Evolutionary conservation across 768 basidiomycete species (phyloP), one percentile per base, ranked within the genome.

Genomic region (Mycena vitilis): DNA sequence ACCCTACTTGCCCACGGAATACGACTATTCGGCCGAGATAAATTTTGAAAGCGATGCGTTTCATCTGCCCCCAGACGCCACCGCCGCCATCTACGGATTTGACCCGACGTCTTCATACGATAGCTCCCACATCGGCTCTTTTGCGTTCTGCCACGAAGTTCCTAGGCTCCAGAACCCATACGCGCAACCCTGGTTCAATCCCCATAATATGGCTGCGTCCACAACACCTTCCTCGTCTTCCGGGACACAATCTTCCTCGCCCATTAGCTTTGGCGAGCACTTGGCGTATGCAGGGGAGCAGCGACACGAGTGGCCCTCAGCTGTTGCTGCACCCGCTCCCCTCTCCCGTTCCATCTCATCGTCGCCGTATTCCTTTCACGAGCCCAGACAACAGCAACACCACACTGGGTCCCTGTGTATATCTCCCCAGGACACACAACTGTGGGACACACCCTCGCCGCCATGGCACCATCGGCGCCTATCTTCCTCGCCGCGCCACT

Each of bases 311-410:
- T 92, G 90, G 9, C 90, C 91, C 1, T 79, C 86, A 38, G 81
- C 86, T 42, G 88, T 87, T 68, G 89, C 89, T 38, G 86, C 87
- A 9, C 82, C 89, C 10, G 88, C 88, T 71, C 85, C 87, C 38
- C 83, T 91, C 12, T 90, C 70, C n/a, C 81, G 88, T 57, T 90
- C 91, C 12, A 78, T 87, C 69, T 89, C 89, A 9, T 88, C 89
- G 12, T 76, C 87, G 0, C 85, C 88, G 11, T 81, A 83, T 1
- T 86, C 83, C 64, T 87, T 88, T 38, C 87, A 85, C 30, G 78
- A 56, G 2, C 79, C 79, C 48, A 79, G 83, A 2, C 45, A 34
- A 47, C 84, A 83, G 59, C 30, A 30, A 5, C 30, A 30, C 30
- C 81, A 83, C 45, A 78, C 88, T 12, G 79, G 83, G 34, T 89